These are phyloP conservation scores for Phycomyces nitens DNA, from an alignment of 192 early-diverging fungal genomes.

Conservation along the genomic window DNA sequence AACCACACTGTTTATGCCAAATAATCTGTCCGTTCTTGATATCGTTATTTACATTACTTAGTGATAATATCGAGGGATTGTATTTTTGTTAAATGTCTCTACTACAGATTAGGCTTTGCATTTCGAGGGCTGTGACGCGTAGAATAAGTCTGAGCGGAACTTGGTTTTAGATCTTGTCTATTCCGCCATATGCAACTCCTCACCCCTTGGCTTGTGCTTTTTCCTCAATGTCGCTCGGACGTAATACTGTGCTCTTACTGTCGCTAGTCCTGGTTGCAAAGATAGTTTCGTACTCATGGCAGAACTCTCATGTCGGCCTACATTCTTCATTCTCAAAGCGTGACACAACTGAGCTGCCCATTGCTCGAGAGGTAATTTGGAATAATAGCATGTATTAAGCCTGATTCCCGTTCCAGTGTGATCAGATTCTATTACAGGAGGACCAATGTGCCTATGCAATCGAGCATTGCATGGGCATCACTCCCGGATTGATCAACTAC, in stretches of 20 bases:
- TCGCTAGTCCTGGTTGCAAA: conserved; percentile 11
- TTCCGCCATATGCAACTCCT: no score
- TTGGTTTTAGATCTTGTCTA: no score
- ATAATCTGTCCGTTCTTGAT: no score
- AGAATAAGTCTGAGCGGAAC: not conserved
- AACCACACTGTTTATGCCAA: no score
- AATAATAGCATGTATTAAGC: not conserved
- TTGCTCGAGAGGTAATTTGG: not conserved
- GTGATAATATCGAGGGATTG: no score
- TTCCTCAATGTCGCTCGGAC: conserved; percentile 13
- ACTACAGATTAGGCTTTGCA: no score
- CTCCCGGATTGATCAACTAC: conserved; percentile 60
- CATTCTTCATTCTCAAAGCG: conserved; percentile 5
- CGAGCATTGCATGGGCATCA: conserved; percentile 59
- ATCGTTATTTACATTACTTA: no score
- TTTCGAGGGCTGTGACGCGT: conserved; percentile 2
- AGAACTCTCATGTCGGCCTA: conserved; percentile 3
- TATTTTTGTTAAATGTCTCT: no score
- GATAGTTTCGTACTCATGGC: conserved; percentile 10
- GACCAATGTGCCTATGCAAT: conserved; percentile 58
- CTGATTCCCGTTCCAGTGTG: conserved; percentile 29
- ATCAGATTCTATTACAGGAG: conserved; percentile 47
- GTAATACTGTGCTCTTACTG: conserved; percentile 11
- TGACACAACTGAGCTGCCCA: not conserved
- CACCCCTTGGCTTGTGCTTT: not conserved